Percentiles rank a stretch among this genome's conserved stretches.
Evolutionary conservation across 2,329 filamentous ascomycete genomes (phyloP).

Genomic region (Chalaropsis ovoidea): DNA sequence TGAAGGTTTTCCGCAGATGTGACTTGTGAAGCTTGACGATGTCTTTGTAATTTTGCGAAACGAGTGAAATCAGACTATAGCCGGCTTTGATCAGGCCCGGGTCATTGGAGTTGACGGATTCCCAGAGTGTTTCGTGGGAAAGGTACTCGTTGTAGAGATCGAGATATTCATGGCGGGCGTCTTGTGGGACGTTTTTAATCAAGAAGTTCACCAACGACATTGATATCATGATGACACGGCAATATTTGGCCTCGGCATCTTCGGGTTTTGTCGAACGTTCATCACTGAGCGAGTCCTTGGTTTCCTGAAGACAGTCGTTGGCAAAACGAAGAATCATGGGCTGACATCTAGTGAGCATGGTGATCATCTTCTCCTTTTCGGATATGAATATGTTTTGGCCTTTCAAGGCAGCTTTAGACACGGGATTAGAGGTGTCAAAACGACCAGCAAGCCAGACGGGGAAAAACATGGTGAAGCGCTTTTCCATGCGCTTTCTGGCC

Average conservation of each 20-base stretch:
- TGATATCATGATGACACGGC: constrained; percentile 55
- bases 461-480: constrained; percentile 63
- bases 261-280: constrained; percentile 74
- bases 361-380: constrained; percentile 65
- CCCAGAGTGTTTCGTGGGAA: constrained; percentile 55
- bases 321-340: constrained; percentile 72
- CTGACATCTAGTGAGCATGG: constrained; percentile 76
- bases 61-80: constrained; percentile 43
- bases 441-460: constrained; percentile 85
- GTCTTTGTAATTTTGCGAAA: constrained; percentile 40
- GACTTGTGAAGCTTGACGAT: constrained; percentile 42
- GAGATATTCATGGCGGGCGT: constrained; percentile 49
- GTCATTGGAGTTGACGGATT: constrained; percentile 54
- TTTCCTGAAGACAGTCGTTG: constrained; percentile 69
- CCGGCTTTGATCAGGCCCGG: constrained; percentile 41
- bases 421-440: constrained; percentile 73
- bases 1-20: constrained; percentile 48
- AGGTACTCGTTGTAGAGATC: constrained; percentile 58
- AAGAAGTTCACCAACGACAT: constrained; percentile 47
- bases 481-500: constrained; percentile 72
- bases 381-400: constrained; percentile 66
- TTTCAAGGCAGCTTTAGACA: constrained; percentile 65
- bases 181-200: constrained; percentile 39
- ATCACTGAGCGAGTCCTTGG: constrained; percentile 72
- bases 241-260: constrained; percentile 77